Evolutionary conservation across 1,284 basidiomycete species (phyloP), one percentile per base, ranked within the genome.

Genomic region (Puccinia sorghi): DNA sequence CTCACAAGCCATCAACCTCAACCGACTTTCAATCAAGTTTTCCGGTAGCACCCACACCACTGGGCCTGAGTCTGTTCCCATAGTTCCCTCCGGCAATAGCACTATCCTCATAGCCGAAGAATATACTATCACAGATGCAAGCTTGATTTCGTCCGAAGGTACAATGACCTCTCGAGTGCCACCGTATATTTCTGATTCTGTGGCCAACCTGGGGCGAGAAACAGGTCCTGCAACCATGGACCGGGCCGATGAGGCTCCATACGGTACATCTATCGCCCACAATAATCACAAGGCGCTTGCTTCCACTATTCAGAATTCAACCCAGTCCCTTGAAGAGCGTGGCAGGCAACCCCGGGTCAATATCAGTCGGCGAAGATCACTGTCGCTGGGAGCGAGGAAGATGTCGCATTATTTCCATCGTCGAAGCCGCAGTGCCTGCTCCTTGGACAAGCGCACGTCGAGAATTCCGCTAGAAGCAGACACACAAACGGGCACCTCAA

Each of bases 1-100:
- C 39, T 43, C 63, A n/a, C 63, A 64, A n/a, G 63, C 63, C 37
- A 64, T 64, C 63, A 64, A 64, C 32, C 43, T 64, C 63, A 64
- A 43, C 43, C 37, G 63, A 12, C 63, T 64, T n/a, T 64, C 63
- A 8, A 64, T 64, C 32, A 64, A 43, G 15, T 25, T 64, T 17
- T 41, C 63, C 20, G 63, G 63, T 43, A n/a, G 63, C 17, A 46
- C 63, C 43, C 63, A 43, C 63, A 64, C 59, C 59, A 37, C 43
- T 22, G 63, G 63, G 39, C 39, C 63, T 13, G 63, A 64, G 37
- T 41, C 63, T 39, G 39, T 39, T 41, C 9, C 63, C 20, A 37
- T 64, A 39, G 63, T 39, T n/a, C 43, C 63, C 20, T 64, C 63
- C 39, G 37, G 63, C 22, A 64, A 64, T 15, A 64, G 63, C 39